Percentiles rank a stretch among this genome's conserved stretches.
These are phyloP conservation scores for Nitzschia putrida DNA, from an alignment of 108 stramenopile genomes.

Conservation along the genomic window DNA sequence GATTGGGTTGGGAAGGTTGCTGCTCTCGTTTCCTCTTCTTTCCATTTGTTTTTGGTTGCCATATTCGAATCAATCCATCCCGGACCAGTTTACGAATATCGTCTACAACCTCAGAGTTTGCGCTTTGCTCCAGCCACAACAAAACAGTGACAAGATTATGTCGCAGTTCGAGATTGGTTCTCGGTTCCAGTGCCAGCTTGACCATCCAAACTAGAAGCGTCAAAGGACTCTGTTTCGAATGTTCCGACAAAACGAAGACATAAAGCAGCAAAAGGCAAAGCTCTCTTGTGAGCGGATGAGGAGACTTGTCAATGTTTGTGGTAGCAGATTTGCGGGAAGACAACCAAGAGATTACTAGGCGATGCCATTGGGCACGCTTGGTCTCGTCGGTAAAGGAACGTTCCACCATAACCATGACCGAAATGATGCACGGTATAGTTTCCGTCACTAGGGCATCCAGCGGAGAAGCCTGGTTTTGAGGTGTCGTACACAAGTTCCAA, in stretches of 20 bases:
- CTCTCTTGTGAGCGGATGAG: constrained; percentile 13
- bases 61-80: too few species aligned
- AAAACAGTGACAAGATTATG: constrained; percentile 1
- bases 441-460: not conserved
- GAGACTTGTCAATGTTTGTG: not conserved
- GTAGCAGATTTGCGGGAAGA: not conserved
- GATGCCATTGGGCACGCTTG: constrained; percentile 16
- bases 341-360: constrained; percentile 21
- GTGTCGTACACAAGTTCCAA: not conserved
- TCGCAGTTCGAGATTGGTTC: constrained; percentile 9
- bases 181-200: constrained; percentile 13
- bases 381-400: not conserved
- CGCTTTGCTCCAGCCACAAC: not conserved
- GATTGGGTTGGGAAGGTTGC: too few species aligned
- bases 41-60: too few species aligned
- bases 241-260: not conserved
- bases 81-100: too few species aligned
- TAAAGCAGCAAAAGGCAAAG: not conserved
- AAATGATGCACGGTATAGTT: not conserved
- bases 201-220: constrained; percentile 4
- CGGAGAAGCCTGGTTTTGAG: not conserved
- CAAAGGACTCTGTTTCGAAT: not conserved
- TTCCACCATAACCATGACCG: constrained; percentile 4
- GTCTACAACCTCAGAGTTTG: too few species aligned
- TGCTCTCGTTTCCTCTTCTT: too few species aligned